These are phyloP conservation scores for Mycena olivaceomarginata DNA, from an alignment of 768 basidiomycete genomes.

Conservation along the genomic window DNA sequence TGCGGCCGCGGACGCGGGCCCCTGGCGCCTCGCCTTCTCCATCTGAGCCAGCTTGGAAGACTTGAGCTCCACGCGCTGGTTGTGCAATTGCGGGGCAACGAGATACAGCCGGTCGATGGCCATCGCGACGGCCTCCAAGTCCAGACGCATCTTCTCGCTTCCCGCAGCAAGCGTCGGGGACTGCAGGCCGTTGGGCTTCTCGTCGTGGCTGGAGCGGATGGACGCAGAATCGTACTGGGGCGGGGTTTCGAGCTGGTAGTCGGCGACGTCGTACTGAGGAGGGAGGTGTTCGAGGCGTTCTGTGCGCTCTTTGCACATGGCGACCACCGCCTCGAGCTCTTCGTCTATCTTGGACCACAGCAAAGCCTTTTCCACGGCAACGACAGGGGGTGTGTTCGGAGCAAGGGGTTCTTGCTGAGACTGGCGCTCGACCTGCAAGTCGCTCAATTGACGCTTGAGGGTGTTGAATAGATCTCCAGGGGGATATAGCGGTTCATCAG, in stretches of 20 bases:
- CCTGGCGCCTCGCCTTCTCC: conserved; percentile 78
- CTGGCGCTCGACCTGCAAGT: conserved; percentile 76
- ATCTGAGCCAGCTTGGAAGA: conserved; percentile 81
- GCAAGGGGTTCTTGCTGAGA: conserved; percentile 60
- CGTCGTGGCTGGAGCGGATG: conserved; percentile 59
- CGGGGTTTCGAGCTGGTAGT: conserved; percentile 63
- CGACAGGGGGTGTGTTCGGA: conserved; percentile 65
- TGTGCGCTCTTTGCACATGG: conserved; percentile 79
- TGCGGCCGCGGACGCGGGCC: conserved; percentile 35
- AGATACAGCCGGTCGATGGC: conserved; percentile 94
- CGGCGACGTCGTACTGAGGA: conserved; percentile 66
- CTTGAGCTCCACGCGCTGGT: conserved; percentile 95
- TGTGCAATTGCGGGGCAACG: conserved; percentile 91
- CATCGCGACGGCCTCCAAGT: conserved; percentile 89
- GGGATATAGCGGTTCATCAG: conserved; percentile 34
- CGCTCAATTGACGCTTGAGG: conserved; percentile 81
- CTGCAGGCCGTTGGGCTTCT: conserved; percentile 52
- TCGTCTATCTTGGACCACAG: conserved; percentile 87
- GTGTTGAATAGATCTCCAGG: conserved; percentile 71
- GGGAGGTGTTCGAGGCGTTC: conserved; percentile 64
- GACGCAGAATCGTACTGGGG: conserved; percentile 73
- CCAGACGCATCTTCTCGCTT: conserved; percentile 90
- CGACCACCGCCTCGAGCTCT: conserved; percentile 81
- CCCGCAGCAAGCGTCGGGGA: conserved; percentile 48
- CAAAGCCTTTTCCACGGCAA: conserved; percentile 75